Base-by-base conservation (phyloP, 2,329 filamentous ascomycete genomes). In the Rhinocladiella similis region DNA sequence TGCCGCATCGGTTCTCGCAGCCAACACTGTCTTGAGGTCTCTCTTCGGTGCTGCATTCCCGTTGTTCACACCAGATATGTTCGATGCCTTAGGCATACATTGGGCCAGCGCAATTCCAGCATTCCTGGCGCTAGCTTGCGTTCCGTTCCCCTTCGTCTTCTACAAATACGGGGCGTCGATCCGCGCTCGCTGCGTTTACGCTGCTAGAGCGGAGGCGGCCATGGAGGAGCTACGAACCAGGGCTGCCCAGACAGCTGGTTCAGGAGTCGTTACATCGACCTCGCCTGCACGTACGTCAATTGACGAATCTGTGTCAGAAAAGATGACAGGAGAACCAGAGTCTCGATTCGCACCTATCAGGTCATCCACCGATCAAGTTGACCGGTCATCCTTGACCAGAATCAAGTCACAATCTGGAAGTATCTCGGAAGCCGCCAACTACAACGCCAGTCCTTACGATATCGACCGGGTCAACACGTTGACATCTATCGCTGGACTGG, bases 1-100 rank as follows among this genome's bases (percentile, higher is more conserved):
- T 61, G 89, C 90, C 1, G 89, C 89, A 0, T 89, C 85, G 0
- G 88, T 87, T 0, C 76, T 92, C 7, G 89, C 89, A 2, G 87
- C 87, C 46, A 90, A 93, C 72, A 89, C 89, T 0, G 88, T 95
- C 67, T 75, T 95, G 36, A 86, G 91, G 63, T 92, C 88, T 0
- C 76, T 91, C 7, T 88, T 86, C 60, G 90, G 89, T 61, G 89
- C 89, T 1, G 85, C 81, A 1, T 94, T 95, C 60, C 77, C 77
- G 2, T 66, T 80, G 10, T 79, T 79, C 68, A 77, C 76, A 6
- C 70, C 65, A 1, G 67, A 75, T 20, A 73, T 80, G 72, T 80
- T 77, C 51, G 20, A 69, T 3, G 65, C 69, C 18, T 66, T 80
- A 20, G 76, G 77, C 5, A 75, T 78, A n/a, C 74, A 77, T 56